These are phyloP conservation scores for Circinella minor DNA, from an alignment of 371 early-diverging fungal species.

Conservation along the genomic window DNA sequence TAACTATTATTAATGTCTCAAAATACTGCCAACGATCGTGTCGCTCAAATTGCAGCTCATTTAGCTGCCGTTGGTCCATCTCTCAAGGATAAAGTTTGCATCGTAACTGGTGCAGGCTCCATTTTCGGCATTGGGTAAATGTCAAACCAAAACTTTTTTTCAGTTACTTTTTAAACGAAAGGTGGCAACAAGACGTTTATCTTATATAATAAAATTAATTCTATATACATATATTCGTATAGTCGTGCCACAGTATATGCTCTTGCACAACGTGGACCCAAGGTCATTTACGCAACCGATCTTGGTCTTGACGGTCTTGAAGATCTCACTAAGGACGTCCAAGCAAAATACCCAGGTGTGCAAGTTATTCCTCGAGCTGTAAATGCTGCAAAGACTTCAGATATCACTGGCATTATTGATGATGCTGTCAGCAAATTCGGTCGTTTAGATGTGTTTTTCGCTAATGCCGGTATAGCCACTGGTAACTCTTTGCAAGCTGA, in stretches of 20 bases:
- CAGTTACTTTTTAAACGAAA: neutral
- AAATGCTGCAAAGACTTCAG: slow-evolving; percentile 49
- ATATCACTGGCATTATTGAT: slow-evolving; percentile 38
- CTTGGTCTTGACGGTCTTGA: slow-evolving; percentile 36
- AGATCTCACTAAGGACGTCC: slow-evolving; percentile 44
- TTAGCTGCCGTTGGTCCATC: slow-evolving; percentile 40
- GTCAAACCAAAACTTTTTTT: neutral
- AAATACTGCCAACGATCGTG: slow-evolving; percentile 41
- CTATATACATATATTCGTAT: neutral
- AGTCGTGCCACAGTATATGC: slow-evolving; percentile 52
- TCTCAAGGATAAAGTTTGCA: slow-evolving; percentile 52
- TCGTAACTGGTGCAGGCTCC: slow-evolving; percentile 60
- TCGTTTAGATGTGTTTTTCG: slow-evolving; percentile 61
- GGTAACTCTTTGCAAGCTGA: slow-evolving; percentile 30
- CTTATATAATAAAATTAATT: neutral
- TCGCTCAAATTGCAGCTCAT: slow-evolving; percentile 45
- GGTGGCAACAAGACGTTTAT: too few species aligned
- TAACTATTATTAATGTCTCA: slow-evolving; percentile 14
- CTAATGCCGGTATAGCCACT: slow-evolving; percentile 36
- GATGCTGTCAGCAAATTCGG: slow-evolving; percentile 50
- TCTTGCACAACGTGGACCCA: slow-evolving; percentile 52
- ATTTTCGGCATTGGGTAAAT: slow-evolving; percentile 55
- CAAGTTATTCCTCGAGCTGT: slow-evolving; percentile 44
- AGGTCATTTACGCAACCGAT: slow-evolving; percentile 58
- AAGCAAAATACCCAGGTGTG: slow-evolving; percentile 37